These are phyloP conservation scores for Stemphylium vesicarium DNA, from an alignment of 2,329 filamentous ascomycete genomes.

Conservation along the genomic window DNA sequence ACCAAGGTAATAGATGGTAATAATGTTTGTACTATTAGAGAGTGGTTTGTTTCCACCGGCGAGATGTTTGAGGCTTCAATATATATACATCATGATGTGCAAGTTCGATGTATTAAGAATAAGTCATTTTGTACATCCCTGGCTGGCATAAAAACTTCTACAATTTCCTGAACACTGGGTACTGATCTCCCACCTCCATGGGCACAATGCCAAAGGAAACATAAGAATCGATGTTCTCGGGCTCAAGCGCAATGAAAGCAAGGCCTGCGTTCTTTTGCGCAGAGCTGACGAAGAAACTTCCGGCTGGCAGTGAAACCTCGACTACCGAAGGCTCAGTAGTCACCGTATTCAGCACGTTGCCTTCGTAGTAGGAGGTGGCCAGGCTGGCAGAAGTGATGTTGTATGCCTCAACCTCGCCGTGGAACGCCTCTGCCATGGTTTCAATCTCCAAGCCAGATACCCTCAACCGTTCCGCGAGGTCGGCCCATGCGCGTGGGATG, in stretches of 20 bases:
- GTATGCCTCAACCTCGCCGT: constrained; percentile 42
- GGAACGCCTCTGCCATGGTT: constrained; percentile 34
- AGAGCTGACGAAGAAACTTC: constrained; percentile 44
- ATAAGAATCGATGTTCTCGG: constrained; percentile 48
- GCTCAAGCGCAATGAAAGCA: constrained; percentile 48
- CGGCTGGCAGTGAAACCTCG: constrained; percentile 37
- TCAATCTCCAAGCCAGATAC: constrained; percentile 45
- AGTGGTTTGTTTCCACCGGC: no score
- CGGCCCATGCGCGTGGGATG: constrained; percentile 45
- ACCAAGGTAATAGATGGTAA: neutral
- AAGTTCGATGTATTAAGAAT: neutral
- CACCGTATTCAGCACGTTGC: constrained; percentile 41
- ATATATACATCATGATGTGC: neutral
- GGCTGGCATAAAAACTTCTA: neutral
- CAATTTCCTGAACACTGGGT: constrained; percentile 41
- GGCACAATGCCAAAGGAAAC: constrained; percentile 48
- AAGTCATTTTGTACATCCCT: neutral
- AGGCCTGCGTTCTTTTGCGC: constrained; percentile 48
- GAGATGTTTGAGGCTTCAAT: no score
- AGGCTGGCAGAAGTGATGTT: constrained; percentile 43
- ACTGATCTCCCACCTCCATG: constrained; percentile 44
- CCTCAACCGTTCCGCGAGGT: constrained; percentile 42
- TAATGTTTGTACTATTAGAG: constrained; percentile 1
- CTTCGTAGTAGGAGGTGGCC: constrained; percentile 42
- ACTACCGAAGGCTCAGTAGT: constrained; percentile 34